Evolutionary conservation across 2,329 filamentous ascomycete genomes (phyloP), one percentile per base, ranked within the genome.

Genomic region (Phialophora expanda): DNA sequence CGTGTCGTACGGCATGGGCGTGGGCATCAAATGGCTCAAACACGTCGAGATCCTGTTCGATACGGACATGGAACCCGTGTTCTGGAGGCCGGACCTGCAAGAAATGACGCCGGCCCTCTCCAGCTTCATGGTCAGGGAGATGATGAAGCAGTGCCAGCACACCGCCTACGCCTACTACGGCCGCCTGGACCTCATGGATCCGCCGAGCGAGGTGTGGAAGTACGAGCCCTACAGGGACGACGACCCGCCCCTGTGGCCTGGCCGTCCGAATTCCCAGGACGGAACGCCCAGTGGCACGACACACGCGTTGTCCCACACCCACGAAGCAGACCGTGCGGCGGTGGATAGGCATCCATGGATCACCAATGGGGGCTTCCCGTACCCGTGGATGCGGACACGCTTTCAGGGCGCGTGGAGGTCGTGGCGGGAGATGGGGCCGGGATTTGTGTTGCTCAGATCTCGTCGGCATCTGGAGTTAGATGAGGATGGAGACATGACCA

Each of bases 1-100:
- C 32, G 48, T 65, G 26, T 64, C 64, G n/a, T 48, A 61, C 48
- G 68, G 66, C n/a, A 58, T 70, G 14, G 68, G 68, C 48, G 60
- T 64, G 26, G 66, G 66, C 28, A 56, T 68, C 30, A 50, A 48
- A n/a, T 68, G 66, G 66, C 65, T 68, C 32, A 61, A 55, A 20
- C 61, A 61, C 22, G 61, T 68, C 54, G 66, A 68, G 41, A 64
- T 68, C 32, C 17, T 54, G 9, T 62, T 59, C 38, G 22, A 59
- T 24, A 6, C 34, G 11, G 61, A 55, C 11, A 30, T 34, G 53
- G 26, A 30, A 9, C 28, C 53, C 26, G 11, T 53, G 4, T 12
- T 56, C 3, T 41, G 17, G n/a, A 26, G 64, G 22, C 53, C 44
- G 2, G 24, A 24, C 9, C 38, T 41, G 7, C 44, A 48, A 2